phyloP scores from a whole-genome alignment of 345 rosid genomes.

The Populus nigra region DNA sequence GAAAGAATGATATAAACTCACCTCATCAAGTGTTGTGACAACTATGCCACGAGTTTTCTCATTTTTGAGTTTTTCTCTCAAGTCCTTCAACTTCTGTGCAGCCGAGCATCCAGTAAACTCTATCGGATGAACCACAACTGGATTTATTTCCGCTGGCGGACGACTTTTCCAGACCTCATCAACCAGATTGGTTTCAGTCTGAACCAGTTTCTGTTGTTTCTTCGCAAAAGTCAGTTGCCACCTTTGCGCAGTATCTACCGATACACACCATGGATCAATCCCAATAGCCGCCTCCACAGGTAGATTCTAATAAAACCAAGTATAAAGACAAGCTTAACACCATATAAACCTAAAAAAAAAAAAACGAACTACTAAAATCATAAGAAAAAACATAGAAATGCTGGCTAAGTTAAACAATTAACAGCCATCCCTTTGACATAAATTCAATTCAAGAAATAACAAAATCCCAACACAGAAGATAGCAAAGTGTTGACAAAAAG shows the following conservation, averaged over 20 bases:
- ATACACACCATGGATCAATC: conserved; percentile 83
- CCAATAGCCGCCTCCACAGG: conserved; percentile 66
- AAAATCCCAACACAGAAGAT: no score
- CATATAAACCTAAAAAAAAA: background rate
- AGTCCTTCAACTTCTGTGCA: conserved; percentile 52
- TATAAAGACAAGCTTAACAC: background rate
- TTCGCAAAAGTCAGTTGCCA: conserved; percentile 65
- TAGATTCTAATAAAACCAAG: conserved; percentile 54
- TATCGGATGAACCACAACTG: conserved; percentile 59
- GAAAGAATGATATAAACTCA: conserved; percentile 19
- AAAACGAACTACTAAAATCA: no score
- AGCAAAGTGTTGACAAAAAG: background rate
- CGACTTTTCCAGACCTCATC: conserved; percentile 80
- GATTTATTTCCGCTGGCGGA: conserved; percentile 60
- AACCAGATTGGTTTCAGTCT: conserved; percentile 69
- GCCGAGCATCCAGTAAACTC: conserved; percentile 70
- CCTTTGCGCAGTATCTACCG: conserved; percentile 74
- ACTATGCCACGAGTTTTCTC: conserved; percentile 64
- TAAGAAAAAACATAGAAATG: no score
- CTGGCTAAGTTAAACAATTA: no score
- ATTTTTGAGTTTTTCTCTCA: conserved; percentile 58
- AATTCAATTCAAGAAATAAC: no score
- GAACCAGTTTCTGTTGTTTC: conserved; percentile 66
- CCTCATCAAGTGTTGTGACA: conserved; percentile 89
- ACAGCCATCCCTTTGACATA: no score